Base-by-base conservation (phyloP, 2,329 filamentous ascomycete species). In the Chaetomiaceae sp. region DNA sequence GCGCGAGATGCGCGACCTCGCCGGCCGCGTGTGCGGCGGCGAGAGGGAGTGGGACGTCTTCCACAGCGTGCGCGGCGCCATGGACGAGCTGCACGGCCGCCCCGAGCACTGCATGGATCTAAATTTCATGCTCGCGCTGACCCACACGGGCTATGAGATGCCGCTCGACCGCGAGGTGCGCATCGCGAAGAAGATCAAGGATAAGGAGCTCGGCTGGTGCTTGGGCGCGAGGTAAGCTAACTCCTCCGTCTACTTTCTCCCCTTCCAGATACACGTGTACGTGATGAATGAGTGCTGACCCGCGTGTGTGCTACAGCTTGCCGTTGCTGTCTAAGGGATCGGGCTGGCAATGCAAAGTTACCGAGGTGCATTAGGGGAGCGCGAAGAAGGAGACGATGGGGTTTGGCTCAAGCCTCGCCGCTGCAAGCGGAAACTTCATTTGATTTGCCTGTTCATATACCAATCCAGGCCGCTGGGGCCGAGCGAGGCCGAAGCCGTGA, bases 141-240 rank as follows among this genome's bases (percentile, higher is more conserved):
- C 97, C 45, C 90, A 97, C 68, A 95, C 88, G 6, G 93, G 93
- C 3, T 98, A 98, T 61, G 93, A 97, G 57, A 96, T 98, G 88
- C 91, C 91, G 4, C 83, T 97, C 59, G 88, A 95, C 57, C 79
- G 94, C 32, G 93, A 98, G 68, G 89, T 98, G 56, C 91, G 87
- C 75, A 95, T 96, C 63, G 93, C 91, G 50, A 98, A 98, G 85
- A 95, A 96, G 77, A 95, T 98, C 63, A 91, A 94, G 72, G 83
- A 83, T 47, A 96, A 96, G 66, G 94, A 98, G 72, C 71, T 98
- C 60, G 93, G 93, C 32, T 98, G 93, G 93, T 97, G 91, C 71
- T 75, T 98, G 62, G 93, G 93, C 66, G 93, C 93, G 55, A 95
- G 88, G 88, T 93, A 73, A 36, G 38, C 32, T 32, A 5, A 24